Evolutionary conservation across 202 grass and related monocot genomes (phyloP), one percentile per base, ranked within the genome.

Genomic region (Hordeum pubiflorum): DNA sequence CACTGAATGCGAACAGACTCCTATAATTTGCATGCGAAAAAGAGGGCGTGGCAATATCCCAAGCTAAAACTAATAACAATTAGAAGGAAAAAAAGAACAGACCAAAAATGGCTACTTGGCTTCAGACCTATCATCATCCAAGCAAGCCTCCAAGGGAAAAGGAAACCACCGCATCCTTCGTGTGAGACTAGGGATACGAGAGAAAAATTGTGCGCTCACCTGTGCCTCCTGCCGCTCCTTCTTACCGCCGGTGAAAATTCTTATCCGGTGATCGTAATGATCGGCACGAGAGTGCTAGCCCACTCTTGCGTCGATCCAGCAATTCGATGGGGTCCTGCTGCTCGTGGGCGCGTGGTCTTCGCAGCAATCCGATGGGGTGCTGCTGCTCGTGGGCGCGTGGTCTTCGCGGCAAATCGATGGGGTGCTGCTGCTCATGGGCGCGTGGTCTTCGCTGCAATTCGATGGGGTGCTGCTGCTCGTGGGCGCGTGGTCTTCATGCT

Each of bases 241-340:
- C 17, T 52, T 60, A 56, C 36, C 40, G 33, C 43, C 9, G 22
- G 69, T 15, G 40, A 41, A 75, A 54, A 65, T 75, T 61, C 20
- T 27, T 14, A 52, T 48, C 9, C 23, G 10, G 13, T 31, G 13
- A 36, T 18, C 69, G 69, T 22, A 61, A 66, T 79, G 87, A 64
- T 89, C 79, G 83, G 74, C 87, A 78, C 32, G 79, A 89, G 87
- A 79, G 87, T 89, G 83, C 74, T 89, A 23, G 18, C 18, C 52
- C 87, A 79, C 87, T 86, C 87, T 89, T 66, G 74, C 83, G 83
- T 82, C 83, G 87, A 86, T 82, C 87, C 65, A 15, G 64, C 72
- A 50, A 71, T 57, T 36, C 20, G 22, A 89, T 89, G 87, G 83
- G 83, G 50, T 82, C 83, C 39, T 86, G 82, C 48, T 89, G 78